Evolutionary conservation across 208 protist genomes (phyloP).

Genomic region (Angomonas ambiguus): DNA sequence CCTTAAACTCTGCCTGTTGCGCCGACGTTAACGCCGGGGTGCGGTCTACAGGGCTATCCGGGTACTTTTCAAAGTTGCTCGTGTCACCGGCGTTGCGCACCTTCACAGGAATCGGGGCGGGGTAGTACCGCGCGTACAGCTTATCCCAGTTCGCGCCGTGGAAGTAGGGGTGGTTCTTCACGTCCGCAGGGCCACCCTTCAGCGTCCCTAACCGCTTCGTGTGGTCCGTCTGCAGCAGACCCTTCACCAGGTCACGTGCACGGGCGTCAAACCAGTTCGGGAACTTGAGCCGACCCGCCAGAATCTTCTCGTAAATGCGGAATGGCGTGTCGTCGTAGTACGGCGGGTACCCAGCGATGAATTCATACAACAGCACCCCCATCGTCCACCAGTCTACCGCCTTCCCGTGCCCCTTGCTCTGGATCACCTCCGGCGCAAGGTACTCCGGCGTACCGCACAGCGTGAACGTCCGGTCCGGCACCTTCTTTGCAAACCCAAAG

Average conservation of each 20-base stretch:
- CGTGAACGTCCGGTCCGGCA: conserved; percentile 78
- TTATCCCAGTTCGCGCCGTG: conserved; percentile 89
- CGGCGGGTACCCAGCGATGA: conserved; percentile 90
- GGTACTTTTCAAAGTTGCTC: conserved; percentile 88
- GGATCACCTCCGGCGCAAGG: conserved; percentile 92
- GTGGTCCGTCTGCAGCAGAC: conserved; percentile 84
- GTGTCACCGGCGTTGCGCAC: conserved; percentile 74
- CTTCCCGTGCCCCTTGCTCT: conserved; percentile 91
- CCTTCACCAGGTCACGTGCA: conserved; percentile 77
- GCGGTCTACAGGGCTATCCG: conserved; percentile 73
- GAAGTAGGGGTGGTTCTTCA: conserved; percentile 89
- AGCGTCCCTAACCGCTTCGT: conserved; percentile 87
- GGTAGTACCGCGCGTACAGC: conserved; percentile 72
- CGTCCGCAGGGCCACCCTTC: conserved; percentile 85
- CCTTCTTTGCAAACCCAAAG: conserved; percentile 85
- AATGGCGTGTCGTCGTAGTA: conserved; percentile 91
- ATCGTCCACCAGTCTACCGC: conserved; percentile 97
- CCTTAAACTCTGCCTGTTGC: conserved; percentile 82
- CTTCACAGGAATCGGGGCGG: conserved; percentile 78
- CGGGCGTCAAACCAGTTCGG: conserved; percentile 81
- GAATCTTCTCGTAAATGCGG: conserved; percentile 88
- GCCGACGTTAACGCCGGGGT: conserved; percentile 44
- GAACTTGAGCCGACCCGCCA: conserved; percentile 75
- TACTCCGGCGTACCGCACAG: conserved; percentile 89
- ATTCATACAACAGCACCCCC: conserved; percentile 95